A percentile compares a stretch with the other conserved stretches of the same genome.
Evolutionary conservation across 805 yeast genomes (phyloP).

Genomic region (Priceomyces haplophilus): DNA sequence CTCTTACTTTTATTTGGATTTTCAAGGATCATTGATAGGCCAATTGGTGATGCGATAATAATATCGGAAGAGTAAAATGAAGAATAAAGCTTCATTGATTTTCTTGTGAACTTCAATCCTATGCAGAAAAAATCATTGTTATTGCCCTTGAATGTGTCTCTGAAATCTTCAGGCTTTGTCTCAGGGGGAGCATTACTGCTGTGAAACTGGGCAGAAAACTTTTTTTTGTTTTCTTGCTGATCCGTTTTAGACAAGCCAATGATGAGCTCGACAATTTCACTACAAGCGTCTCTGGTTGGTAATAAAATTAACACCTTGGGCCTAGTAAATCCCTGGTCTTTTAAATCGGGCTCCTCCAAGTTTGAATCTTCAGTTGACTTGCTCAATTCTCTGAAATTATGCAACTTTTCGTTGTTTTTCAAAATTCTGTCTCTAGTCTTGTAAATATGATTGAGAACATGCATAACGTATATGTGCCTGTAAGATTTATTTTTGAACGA

Average conservation of each 20-base stretch:
- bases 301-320: conserved; percentile 80
- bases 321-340: conserved; percentile 95
- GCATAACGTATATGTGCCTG: conserved; percentile 63
- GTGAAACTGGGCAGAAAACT: conserved; percentile 69
- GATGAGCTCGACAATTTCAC: conserved; percentile 60
- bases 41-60: conserved; percentile 88
- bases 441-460: conserved; percentile 75
- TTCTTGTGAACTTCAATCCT: conserved; percentile 89
- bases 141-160: conserved; percentile 78
- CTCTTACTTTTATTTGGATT: conserved; percentile 52
- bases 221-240: conserved; percentile 76
- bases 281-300: conserved; percentile 81
- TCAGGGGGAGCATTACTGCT: conserved; percentile 46
- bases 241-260: conserved; percentile 62
- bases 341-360: conserved; percentile 52
- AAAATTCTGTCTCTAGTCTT: conserved; percentile 85
- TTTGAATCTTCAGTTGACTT: conserved; percentile 30
- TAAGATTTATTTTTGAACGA: conserved; percentile 51
- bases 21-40: conserved; percentile 71
- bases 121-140: conserved; percentile 87
- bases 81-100: conserved; percentile 78
- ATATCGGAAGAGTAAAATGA: conserved; percentile 83
- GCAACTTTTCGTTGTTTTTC: conserved; percentile 65
- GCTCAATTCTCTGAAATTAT: conserved; percentile 39
- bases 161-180: conserved; percentile 80